Conservation (phyloP, 2,329 filamentous ascomycete genomes). For the Thielaviopsis cerberus region DNA sequence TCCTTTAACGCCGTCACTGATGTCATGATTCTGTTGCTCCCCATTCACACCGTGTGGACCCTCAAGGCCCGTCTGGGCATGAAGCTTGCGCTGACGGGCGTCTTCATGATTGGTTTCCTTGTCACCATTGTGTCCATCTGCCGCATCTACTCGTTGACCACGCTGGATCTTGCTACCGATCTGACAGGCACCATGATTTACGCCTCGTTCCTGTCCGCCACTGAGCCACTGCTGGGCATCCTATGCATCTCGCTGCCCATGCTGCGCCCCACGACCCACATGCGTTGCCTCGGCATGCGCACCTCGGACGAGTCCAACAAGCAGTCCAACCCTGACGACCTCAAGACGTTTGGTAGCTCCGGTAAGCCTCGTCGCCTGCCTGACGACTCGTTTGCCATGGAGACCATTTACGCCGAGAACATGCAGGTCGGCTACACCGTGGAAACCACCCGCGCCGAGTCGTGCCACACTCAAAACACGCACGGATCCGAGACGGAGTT, state of each 20-base stretch:
- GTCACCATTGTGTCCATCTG: constrained; percentile 15
- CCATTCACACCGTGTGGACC: constrained; percentile 20
- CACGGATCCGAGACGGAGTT: constrained; percentile 8
- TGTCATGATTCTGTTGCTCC: constrained; percentile 21
- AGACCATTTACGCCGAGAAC: constrained; percentile 10
- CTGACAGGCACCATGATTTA: constrained; percentile 15
- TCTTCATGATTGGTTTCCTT: constrained; percentile 17
- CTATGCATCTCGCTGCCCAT: constrained; percentile 15
- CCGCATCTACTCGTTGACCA: constrained; percentile 14
- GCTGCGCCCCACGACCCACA: constrained; percentile 13
- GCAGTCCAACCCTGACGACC: constrained; percentile 1
- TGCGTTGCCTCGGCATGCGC: constrained; percentile 6
- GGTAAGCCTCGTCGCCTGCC: constrained; percentile 5
- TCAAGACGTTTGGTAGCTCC: constrained; percentile 8
- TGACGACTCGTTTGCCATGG: constrained; percentile 8
- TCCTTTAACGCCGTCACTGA: constrained; percentile 24
- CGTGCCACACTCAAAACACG: constrained; percentile 8
- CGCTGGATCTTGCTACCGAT: constrained; percentile 15
- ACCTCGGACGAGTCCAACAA: constrained; percentile 5
- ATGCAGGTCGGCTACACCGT: constrained; percentile 10
- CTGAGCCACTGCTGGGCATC: constrained; percentile 14
- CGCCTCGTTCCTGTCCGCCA: constrained; percentile 15
- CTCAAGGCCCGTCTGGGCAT: constrained; percentile 18
- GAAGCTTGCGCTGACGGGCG: constrained; percentile 17
- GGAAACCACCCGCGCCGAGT: constrained; percentile 6